Conservation (phyloP, 148 eudicot species). For the Fagopyrum homotropicum region DNA sequence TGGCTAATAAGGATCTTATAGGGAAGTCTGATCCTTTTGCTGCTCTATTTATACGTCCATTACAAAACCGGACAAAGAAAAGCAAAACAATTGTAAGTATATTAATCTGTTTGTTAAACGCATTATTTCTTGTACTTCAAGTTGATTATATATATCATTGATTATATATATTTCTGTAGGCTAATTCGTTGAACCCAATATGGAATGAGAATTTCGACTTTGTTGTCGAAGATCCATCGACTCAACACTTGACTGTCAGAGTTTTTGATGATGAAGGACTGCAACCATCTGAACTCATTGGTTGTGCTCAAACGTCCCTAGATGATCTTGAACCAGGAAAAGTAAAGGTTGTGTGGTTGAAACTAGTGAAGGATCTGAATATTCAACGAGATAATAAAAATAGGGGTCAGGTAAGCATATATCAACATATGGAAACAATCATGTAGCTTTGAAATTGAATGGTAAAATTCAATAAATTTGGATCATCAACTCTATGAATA, state of each 20-base stretch:
- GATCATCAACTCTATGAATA: too few species aligned
- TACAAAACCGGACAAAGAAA: constrained; percentile 50
- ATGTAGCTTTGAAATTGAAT: neutral
- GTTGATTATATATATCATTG: neutral
- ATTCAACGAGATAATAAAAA: constrained; percentile 70
- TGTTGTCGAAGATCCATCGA: constrained; percentile 69
- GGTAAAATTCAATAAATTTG: too few species aligned
- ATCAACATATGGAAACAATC: neutral
- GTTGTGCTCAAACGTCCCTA: constrained; percentile 51
- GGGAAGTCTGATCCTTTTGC: constrained; percentile 95
- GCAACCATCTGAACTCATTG: constrained; percentile 74
- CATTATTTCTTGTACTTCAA: neutral
- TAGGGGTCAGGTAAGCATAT: constrained; percentile 59
- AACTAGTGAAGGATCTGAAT: constrained; percentile 66
- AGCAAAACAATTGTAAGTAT: constrained; percentile 68
- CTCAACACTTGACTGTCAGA: constrained; percentile 72
- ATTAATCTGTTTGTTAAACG: neutral
- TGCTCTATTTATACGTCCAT: constrained; percentile 62
- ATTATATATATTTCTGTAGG: constrained; percentile 24
- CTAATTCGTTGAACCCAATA: constrained; percentile 68
- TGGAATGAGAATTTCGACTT: constrained; percentile 94
- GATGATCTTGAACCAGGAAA: constrained; percentile 71
- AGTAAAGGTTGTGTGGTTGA: constrained; percentile 69
- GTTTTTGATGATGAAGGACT: constrained; percentile 86
- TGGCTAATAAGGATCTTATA: constrained; percentile 67